Conservation (phyloP, 768 basidiomycete species). For the Mycena capillaripes region DNA sequence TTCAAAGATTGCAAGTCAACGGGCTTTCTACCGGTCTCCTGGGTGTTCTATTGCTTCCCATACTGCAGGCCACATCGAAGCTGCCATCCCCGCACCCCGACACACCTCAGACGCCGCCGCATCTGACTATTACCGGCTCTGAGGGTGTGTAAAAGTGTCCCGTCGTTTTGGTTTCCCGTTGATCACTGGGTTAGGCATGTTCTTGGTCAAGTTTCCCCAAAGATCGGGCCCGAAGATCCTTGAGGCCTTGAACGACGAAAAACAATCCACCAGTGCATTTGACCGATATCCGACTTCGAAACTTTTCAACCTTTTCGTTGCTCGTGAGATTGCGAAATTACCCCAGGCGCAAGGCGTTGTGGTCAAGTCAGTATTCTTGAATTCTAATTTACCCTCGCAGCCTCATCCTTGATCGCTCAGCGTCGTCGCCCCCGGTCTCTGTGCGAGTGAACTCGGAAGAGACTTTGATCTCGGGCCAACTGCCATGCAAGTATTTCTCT, state of each 20-base stretch:
- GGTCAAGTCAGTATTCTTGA: slow-evolving; percentile 25
- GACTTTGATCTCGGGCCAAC: background rate
- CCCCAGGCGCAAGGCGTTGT: slow-evolving; percentile 25
- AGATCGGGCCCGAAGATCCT: slow-evolving; percentile 12
- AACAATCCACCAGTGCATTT: background rate
- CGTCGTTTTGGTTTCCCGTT: background rate
- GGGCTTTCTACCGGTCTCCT: slow-evolving; percentile 28
- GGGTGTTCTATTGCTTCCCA: slow-evolving; percentile 25
- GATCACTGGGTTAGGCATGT: slow-evolving; percentile 3
- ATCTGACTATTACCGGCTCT: slow-evolving; percentile 30
- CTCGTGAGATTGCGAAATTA: slow-evolving; percentile 15
- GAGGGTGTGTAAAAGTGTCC: background rate
- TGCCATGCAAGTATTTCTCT: background rate
- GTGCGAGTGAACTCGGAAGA: slow-evolving; percentile 9
- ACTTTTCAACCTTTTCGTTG: slow-evolving; percentile 11
- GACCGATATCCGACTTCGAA: slow-evolving; percentile 32
- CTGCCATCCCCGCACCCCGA: slow-evolving; percentile 17
- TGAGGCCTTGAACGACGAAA: slow-evolving; percentile 20
- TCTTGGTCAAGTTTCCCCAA: background rate
- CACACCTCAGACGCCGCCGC: slow-evolving; percentile 6
- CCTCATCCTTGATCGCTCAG: slow-evolving; percentile 2
- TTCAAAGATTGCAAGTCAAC: slow-evolving; percentile 29
- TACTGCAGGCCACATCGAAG: slow-evolving; percentile 19
- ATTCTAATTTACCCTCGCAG: no score
- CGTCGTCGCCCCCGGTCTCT: slow-evolving; percentile 21